phyloP scores from a whole-genome alignment of 176 grass and related monocot species.

The Eragrostis curvula region DNA sequence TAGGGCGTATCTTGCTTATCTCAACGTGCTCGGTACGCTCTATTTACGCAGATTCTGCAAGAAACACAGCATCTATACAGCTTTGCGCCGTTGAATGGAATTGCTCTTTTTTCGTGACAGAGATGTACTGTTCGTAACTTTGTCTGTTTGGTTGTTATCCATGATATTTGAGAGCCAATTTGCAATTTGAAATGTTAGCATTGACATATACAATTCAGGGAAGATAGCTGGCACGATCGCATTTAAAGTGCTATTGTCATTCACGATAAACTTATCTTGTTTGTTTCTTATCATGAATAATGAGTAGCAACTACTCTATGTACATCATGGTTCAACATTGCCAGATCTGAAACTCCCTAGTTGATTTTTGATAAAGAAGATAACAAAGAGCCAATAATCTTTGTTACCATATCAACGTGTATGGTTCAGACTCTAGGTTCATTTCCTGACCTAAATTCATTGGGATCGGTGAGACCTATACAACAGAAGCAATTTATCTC shows the following conservation, averaged over 20 bases:
- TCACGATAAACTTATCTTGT: background rate
- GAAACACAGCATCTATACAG: slow-evolving; percentile 15
- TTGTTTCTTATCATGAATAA: background rate
- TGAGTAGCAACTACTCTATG: background rate
- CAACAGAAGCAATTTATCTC: background rate
- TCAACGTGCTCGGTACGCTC: slow-evolving; percentile 4
- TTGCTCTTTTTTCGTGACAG: background rate
- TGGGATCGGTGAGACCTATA: background rate
- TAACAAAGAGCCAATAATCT: background rate
- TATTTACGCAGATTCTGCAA: slow-evolving; percentile 15
- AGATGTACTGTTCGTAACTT: background rate
- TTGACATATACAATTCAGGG: background rate
- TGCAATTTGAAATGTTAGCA: background rate
- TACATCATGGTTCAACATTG: background rate
- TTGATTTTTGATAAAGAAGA: background rate
- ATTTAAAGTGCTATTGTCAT: background rate
- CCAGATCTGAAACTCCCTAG: background rate
- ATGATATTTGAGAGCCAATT: slow-evolving; percentile 20
- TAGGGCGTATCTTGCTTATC: slow-evolving; percentile 35
- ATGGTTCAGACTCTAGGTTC: background rate
- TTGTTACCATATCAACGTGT: background rate
- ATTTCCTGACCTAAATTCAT: slow-evolving; percentile 16
- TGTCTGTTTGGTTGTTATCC: background rate
- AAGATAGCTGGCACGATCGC: background rate
- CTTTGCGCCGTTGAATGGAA: slow-evolving; percentile 22